Base-by-base conservation (phyloP, 768 basidiomycete genomes). In the Leccinellum luteum region DNA sequence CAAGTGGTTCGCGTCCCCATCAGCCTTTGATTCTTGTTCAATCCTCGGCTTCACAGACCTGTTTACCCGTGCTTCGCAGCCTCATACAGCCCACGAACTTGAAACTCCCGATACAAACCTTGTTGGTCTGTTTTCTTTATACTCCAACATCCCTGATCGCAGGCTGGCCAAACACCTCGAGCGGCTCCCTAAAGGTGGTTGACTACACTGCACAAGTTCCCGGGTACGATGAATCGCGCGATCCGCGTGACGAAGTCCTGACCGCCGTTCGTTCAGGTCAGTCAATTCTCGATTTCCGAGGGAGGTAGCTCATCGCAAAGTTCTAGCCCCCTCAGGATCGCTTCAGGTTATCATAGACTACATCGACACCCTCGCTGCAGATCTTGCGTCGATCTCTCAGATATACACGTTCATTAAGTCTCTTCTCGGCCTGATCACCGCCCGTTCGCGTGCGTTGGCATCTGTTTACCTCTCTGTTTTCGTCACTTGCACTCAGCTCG, bases 291-390 rank as follows among this genome's bases (percentile, higher is more conserved):
- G n/a, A n/a, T n/a, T n/a, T n/a, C n/a, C n/a, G 8, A 41, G 38
- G n/a, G n/a, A 27, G 44, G 8, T 0, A 50, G 38, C 61, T 65
- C 51, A 63, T 52, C 53, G 49, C 56, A 3, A 48, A 51, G 10
- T 41, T 41, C 0, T 67, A 81, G 81, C 71, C 48, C 63, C 77
- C 30, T 41, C 75, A 30, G 77, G 79, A 30, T 76, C 85, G n/a
- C 57, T 89, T 28, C 81, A 78, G 59, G 80, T 91, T 23, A 69
- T 89, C 52, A 77, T 94, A 34, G 92, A 94, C 69, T 89, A 89
- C 21, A 71, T 85, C 17, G 86, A 91, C 62, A 86, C 84, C 4
- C 71, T 93, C 23, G 66, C 78, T 5, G 75, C 81, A 10, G 87
- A 92, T 65, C 66, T 82, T 23, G 79, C 76, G 12, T 85, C 88